Conservation (phyloP, 768 basidiomycete genomes). For the Russula abietina region DNA sequence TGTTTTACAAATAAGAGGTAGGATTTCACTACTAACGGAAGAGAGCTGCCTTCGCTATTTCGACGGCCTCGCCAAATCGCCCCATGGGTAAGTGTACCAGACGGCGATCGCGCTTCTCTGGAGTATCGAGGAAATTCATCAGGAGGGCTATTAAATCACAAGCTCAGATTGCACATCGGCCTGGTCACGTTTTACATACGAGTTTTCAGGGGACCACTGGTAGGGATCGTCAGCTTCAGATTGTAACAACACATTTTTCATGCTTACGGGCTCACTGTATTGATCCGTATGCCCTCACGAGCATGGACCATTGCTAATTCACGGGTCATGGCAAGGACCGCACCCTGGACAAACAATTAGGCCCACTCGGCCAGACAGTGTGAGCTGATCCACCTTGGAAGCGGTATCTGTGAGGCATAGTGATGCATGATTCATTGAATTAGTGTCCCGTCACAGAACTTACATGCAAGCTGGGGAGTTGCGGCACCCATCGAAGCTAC, state of each 20-base stretch:
- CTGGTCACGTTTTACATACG: slow-evolving; percentile 45
- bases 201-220: slow-evolving; percentile 89
- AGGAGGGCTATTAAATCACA: slow-evolving; percentile 61
- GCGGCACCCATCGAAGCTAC: slow-evolving; percentile 95
- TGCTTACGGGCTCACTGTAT: slow-evolving; percentile 91
- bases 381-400: slow-evolving; percentile 57
- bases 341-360: slow-evolving; percentile 50
- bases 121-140: slow-evolving; percentile 97
- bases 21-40: slow-evolving; percentile 60
- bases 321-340: slow-evolving; percentile 96
- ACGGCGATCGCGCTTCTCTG: slow-evolving; percentile 89
- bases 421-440: background rate
- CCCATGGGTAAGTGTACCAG: slow-evolving; percentile 93
- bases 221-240: slow-evolving; percentile 16
- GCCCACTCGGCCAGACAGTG: slow-evolving; percentile 3
- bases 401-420: slow-evolving; percentile 67
- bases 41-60: slow-evolving; percentile 86
- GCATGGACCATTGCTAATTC: slow-evolving; percentile 98
- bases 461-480: slow-evolving; percentile 96
- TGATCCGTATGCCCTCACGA: slow-evolving; percentile 91
- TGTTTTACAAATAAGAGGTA: slow-evolving; percentile 2
- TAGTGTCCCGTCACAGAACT: slow-evolving; percentile 30
- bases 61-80: slow-evolving; percentile 94
- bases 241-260: background rate
- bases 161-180: background rate